A percentile compares a stretch with the other conserved stretches of the same genome.
Conservation (phyloP, 371 early-diverging fungal genomes). For the Mucor lusitanicus region DNA sequence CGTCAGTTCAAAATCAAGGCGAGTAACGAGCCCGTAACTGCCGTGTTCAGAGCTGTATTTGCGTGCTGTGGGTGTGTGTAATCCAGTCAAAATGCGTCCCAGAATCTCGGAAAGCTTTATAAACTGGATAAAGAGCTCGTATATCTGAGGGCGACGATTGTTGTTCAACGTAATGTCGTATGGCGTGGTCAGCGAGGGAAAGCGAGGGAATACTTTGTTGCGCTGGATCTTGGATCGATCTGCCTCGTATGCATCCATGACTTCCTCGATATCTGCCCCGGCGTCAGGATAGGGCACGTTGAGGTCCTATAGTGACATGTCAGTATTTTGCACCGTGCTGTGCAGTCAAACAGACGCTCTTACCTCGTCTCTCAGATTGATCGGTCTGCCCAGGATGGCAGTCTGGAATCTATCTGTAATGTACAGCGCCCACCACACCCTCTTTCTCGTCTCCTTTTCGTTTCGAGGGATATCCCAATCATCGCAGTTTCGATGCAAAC, state of each 20-base stretch:
- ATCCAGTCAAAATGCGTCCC: slow-evolving; percentile 37
- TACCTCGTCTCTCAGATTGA: slow-evolving; percentile 44
- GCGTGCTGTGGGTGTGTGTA: slow-evolving; percentile 43
- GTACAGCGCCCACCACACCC: slow-evolving; percentile 47
- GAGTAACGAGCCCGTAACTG: slow-evolving; percentile 36
- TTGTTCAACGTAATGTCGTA: not conserved
- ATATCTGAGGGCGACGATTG: slow-evolving; percentile 20
- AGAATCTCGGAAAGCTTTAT: slow-evolving; percentile 43
- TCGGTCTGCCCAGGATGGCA: slow-evolving; percentile 37
- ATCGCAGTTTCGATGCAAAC: slow-evolving; percentile 39
- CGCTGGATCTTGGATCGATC: slow-evolving; percentile 13
- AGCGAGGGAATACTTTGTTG: slow-evolving; percentile 13
- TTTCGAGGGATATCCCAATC: slow-evolving; percentile 37
- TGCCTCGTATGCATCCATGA: slow-evolving; percentile 35
- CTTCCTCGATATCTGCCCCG: slow-evolving; percentile 34
- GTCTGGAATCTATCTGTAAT: slow-evolving; percentile 43
- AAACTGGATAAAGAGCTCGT: slow-evolving; percentile 39
- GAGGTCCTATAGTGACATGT: slow-evolving; percentile 26
- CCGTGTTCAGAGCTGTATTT: slow-evolving; percentile 35
- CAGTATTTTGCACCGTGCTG: not conserved
- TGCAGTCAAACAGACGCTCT: not conserved
- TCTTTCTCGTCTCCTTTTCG: slow-evolving; percentile 42
- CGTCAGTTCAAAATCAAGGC: slow-evolving; percentile 40
- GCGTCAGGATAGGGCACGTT: slow-evolving; percentile 37
- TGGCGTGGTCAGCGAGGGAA: slow-evolving; percentile 33